A percentile compares a stretch with the other conserved stretches of the same genome.
phyloP scores from a whole-genome alignment of 108 stramenopile genomes.

The Craspedostauros australis region DNA sequence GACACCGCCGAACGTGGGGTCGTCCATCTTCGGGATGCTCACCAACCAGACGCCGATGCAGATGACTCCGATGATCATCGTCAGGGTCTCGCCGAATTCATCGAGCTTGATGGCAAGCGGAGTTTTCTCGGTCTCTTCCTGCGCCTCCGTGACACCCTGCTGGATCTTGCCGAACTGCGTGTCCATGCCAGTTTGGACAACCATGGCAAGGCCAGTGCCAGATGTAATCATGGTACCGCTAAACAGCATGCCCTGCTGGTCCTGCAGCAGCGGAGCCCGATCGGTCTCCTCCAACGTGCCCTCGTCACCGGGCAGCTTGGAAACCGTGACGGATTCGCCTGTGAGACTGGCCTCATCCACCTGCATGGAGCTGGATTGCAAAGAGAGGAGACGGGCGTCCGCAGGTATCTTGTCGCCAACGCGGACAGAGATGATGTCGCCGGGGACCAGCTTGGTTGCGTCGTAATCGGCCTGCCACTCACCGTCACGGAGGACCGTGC shows the following conservation, averaged over 20 bases:
- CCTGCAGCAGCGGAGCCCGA: conserved; percentile 34
- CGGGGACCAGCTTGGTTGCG: conserved; percentile 83
- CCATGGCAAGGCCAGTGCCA: conserved; percentile 86
- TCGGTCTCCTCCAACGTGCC: conserved; percentile 2
- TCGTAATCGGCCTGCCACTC: conserved; percentile 23
- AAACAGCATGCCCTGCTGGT: conserved; percentile 85
- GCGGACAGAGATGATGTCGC: conserved; percentile 84
- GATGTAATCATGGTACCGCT: conserved; percentile 89
- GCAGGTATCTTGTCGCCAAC: conserved; percentile 96
- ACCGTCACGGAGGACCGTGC: conserved; percentile 56
- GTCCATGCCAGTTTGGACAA: conserved; percentile 85
- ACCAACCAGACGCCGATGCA: conserved; percentile 89
- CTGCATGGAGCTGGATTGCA: conserved; percentile 46
- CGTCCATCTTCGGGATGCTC: conserved; percentile 82
- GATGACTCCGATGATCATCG: conserved; percentile 88
- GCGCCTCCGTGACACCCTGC: conserved; percentile 69
- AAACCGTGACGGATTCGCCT: conserved; percentile 77
- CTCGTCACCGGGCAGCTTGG: conserved; percentile 51
- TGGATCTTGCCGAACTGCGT: conserved; percentile 97
- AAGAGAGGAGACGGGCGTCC: conserved; percentile 72
- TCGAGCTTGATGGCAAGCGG: conserved; percentile 93
- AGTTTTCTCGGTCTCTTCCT: conserved; percentile 76
- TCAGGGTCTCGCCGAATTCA: conserved; percentile 92
- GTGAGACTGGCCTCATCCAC: conserved; percentile 79
- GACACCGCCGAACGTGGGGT: conserved; percentile 65